A percentile compares a stretch with the other conserved stretches of the same genome.
Evolutionary conservation across 805 yeast species (phyloP).

Genomic region (Starmerella geochares): DNA sequence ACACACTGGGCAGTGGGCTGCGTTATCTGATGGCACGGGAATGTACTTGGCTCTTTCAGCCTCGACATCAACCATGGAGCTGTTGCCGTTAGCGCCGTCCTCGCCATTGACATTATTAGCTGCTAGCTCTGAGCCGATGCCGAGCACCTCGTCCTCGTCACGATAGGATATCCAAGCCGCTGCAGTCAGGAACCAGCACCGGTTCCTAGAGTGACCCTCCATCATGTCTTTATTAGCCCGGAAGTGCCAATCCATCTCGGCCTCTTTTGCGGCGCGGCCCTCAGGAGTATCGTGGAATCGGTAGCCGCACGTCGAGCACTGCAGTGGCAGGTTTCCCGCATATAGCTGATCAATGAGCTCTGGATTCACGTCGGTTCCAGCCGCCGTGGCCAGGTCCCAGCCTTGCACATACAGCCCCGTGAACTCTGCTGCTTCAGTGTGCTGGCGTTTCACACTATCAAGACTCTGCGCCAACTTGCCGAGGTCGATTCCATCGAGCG

Average conservation of each 20-base stretch:
- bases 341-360: slow-evolving; percentile 33
- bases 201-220: slow-evolving; percentile 47
- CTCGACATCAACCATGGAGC: slow-evolving; percentile 28
- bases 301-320: slow-evolving; percentile 84
- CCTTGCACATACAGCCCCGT: background rate
- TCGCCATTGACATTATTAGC: slow-evolving; percentile 21
- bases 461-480: slow-evolving; percentile 8
- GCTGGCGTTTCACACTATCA: slow-evolving; percentile 1
- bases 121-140: slow-evolving; percentile 32
- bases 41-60: slow-evolving; percentile 39
- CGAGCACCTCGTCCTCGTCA: slow-evolving; percentile 45
- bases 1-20: slow-evolving; percentile 61
- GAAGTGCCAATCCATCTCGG: slow-evolving; percentile 93
- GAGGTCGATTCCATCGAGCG: slow-evolving; percentile 6
- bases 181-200: slow-evolving; percentile 73
- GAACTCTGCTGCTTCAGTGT: slow-evolving; percentile 5
- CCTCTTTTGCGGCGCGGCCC: slow-evolving; percentile 45
- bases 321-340: slow-evolving; percentile 56
- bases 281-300: slow-evolving; percentile 55
- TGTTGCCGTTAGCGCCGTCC: slow-evolving; percentile 20
- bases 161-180: slow-evolving; percentile 63
- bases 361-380: slow-evolving; percentile 29
- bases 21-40: slow-evolving; percentile 54
- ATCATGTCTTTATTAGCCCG: slow-evolving; percentile 72
- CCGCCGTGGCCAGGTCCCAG: slow-evolving; percentile 30